Base-by-base conservation (phyloP, 2,329 filamentous ascomycete species). In the Phyllosticta citrichinensis region DNA sequence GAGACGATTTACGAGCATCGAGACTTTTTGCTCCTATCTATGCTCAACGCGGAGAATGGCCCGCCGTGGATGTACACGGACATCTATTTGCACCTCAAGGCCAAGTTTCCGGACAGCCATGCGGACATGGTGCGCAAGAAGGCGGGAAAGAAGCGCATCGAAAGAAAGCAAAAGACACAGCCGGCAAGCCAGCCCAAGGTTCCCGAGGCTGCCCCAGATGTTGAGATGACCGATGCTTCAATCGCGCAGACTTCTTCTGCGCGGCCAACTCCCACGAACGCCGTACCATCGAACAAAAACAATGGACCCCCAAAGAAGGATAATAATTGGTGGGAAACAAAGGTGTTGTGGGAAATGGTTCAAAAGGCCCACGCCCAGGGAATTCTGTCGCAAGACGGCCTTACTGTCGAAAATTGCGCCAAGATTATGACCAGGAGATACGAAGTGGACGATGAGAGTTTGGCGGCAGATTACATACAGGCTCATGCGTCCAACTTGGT, bases 11-110 rank as follows among this genome's bases (percentile, higher is more conserved):
- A 70, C 53, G 69, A 67, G 47, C 74, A 76, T 64, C 69, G 70
- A 33, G 64, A 72, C n/a, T 79, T 80, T 62, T 65, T 80, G 57
- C 69, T 79, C 4, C 70, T 75, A 65, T 73, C 72, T 53, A 80
- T 80, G 71, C 56, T 79, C 55, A 24, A 33, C 4, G 60, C 76
- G 52, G 75, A 79, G 54, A 75, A 72, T 17, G 22, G 22, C 22
- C 68, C 79, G 22, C 67, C 68, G 14, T 80, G 79, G 79, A 71
- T 68, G 55, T 65, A 66, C 56, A 77, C 74, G 5, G 71, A 75
- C 2, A 62, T 81, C 2, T 79, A 74, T 63, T 67, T 73, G 54
- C 71, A 76, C 54, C 68, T 79, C 50, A 71, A 69, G 58, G 66
- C 67, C 35, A 70, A 67, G 22, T 77, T 73, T 62, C 71, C 76